Conservation (phyloP, 257 asterid genomes). For the Lycium barbarum region DNA sequence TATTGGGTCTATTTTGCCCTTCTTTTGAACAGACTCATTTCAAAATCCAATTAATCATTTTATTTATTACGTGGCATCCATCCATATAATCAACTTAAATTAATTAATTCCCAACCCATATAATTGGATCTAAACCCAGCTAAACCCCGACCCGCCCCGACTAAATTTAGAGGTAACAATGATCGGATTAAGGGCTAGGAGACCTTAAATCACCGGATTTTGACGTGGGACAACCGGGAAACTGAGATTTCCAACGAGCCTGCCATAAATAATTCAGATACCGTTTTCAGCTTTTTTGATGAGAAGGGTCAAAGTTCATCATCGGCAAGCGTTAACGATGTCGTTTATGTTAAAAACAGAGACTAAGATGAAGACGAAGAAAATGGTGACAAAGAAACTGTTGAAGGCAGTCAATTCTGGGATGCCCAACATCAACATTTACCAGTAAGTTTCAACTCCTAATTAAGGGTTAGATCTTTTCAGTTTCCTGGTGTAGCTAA, state of each 20-base stretch:
- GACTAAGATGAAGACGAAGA: slow-evolving; percentile 43
- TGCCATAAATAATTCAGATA: slow-evolving; percentile 68
- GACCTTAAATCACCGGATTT: slow-evolving; percentile 62
- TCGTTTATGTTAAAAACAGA: slow-evolving; percentile 30
- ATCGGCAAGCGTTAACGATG: slow-evolving; percentile 43
- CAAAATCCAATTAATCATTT: too few relatives aligned
- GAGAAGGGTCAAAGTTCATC: slow-evolving; percentile 48
- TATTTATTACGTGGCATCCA: too few relatives aligned
- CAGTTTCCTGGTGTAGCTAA: neutral
- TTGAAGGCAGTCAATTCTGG: slow-evolving; percentile 58
- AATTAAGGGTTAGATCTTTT: neutral
- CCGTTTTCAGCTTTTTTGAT: slow-evolving; percentile 75
- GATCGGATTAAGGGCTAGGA: slow-evolving; percentile 47
- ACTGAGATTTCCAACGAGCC: slow-evolving; percentile 56
- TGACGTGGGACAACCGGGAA: slow-evolving; percentile 56
- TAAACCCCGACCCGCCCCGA: too few relatives aligned
- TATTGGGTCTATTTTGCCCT: too few relatives aligned
- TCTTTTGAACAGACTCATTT: too few relatives aligned
- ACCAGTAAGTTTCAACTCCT: too few relatives aligned
- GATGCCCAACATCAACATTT: slow-evolving; percentile 65
- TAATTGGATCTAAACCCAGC: too few relatives aligned
- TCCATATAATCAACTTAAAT: too few relatives aligned
- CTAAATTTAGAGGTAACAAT: neutral
- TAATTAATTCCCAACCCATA: too few relatives aligned
- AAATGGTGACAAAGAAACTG: slow-evolving; percentile 40